These are phyloP conservation scores for Peronospora farinosa DNA, from an alignment of 352 stramenopile genomes.

Conservation along the genomic window DNA sequence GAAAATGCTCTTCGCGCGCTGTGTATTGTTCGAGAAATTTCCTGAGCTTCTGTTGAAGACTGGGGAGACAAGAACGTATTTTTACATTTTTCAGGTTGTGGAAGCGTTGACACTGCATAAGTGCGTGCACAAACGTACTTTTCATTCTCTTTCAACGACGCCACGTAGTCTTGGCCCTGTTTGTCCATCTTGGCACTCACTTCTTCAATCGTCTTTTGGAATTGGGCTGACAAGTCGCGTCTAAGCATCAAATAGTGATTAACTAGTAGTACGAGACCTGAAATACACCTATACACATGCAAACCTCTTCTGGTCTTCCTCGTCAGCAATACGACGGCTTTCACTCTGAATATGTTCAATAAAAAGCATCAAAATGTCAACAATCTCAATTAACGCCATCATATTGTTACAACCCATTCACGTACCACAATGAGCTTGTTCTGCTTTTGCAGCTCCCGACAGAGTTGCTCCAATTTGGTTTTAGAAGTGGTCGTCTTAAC, in stretches of 20 bases:
- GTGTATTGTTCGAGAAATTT: constrained; percentile 77
- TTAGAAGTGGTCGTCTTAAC: constrained; percentile 61
- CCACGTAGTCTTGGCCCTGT: constrained; percentile 77
- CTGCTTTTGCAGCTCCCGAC: constrained; percentile 80
- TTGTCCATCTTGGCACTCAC: constrained; percentile 87
- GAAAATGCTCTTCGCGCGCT: constrained; percentile 75
- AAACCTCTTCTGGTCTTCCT: constrained; percentile 79
- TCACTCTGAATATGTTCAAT: constrained; percentile 36
- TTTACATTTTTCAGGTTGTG: background rate
- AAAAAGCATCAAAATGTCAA: constrained; percentile 2
- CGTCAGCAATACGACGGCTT: constrained; percentile 75
- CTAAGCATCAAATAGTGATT: constrained; percentile 20
- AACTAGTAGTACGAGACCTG: background rate
- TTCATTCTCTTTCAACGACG: constrained; percentile 81
- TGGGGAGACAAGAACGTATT: constrained; percentile 14
- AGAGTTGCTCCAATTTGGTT: constrained; percentile 76
- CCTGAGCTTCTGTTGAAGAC: constrained; percentile 80
- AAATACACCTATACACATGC: background rate
- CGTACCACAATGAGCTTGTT: constrained; percentile 81
- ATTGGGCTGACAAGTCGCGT: constrained; percentile 65
- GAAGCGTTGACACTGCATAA: background rate
- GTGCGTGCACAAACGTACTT: constrained; percentile 28
- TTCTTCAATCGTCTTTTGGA: constrained; percentile 85
- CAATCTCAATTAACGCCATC: background rate
- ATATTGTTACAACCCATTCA: background rate